Percentiles rank a stretch among this genome's conserved stretches.
Evolutionary conservation across 106 monocot genomes (phyloP).

Genomic region (Posidonia australis): DNA sequence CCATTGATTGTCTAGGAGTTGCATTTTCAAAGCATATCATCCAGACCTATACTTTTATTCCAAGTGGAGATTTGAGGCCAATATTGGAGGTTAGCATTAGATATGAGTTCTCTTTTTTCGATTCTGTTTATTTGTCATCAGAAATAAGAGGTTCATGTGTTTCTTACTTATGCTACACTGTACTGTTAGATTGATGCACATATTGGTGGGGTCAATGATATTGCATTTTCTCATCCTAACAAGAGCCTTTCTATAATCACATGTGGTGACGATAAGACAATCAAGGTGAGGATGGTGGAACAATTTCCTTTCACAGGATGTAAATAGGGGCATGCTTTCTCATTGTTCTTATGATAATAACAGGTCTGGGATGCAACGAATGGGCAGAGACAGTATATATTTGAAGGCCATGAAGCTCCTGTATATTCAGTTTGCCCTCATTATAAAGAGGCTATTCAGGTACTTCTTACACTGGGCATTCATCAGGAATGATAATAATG

Average conservation of each 20-base stretch:
- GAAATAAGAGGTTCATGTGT: not conserved
- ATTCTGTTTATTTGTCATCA: not conserved
- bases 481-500: not conserved
- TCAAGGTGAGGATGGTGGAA: conserved; percentile 30
- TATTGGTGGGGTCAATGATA: conserved; percentile 92
- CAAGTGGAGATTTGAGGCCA: conserved; percentile 80
- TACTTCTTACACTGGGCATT: conserved; percentile 5
- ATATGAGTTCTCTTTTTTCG: not conserved
- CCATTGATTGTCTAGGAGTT: conserved; percentile 43
- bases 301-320: not conserved
- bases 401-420: conserved; percentile 79
- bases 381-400: conserved; percentile 52
- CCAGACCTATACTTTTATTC: conserved; percentile 64
- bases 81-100: conserved; percentile 62
- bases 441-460: conserved; percentile 78
- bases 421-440: conserved; percentile 76
- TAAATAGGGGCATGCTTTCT: not conserved
- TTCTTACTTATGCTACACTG: not conserved
- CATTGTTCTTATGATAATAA: conserved; percentile 2
- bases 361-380: conserved; percentile 69
- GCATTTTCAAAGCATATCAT: conserved; percentile 98
- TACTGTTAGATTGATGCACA: conserved; percentile 81
- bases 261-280: conserved; percentile 77
- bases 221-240: conserved; percentile 91
- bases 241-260: conserved; percentile 73